phyloP scores from a whole-genome alignment of 2,329 filamentous ascomycete genomes.

The Cyclaneusma minus region DNA sequence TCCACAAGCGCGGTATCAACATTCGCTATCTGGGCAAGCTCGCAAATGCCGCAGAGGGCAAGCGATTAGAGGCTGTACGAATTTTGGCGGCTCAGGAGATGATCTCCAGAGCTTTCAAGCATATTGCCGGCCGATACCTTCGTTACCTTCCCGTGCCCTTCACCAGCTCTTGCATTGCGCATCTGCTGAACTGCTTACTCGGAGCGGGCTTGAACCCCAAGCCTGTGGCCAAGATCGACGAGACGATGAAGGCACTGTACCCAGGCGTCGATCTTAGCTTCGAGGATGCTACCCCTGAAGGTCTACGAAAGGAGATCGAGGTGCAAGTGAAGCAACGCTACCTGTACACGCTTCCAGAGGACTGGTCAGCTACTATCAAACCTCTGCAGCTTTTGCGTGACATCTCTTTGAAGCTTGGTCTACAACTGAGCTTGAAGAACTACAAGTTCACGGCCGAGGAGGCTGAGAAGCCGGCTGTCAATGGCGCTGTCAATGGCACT shows the following conservation, averaged over 20 bases:
- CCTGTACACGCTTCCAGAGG: conserved; percentile 53
- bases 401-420: conserved; percentile 71
- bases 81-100: conserved; percentile 79
- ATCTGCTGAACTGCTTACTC: conserved; percentile 86
- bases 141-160: conserved; percentile 67
- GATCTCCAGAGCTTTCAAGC: conserved; percentile 91
- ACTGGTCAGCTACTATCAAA: conserved; percentile 54
- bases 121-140: conserved; percentile 66
- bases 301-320: conserved; percentile 52
- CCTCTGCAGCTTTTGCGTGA: conserved; percentile 80
- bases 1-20: conserved; percentile 97
- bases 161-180: conserved; percentile 63
- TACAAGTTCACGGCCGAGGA: conserved; percentile 43
- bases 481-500: conserved; percentile 24
- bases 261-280: conserved; percentile 71
- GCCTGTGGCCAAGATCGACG: conserved; percentile 64
- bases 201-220: conserved; percentile 62
- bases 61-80: conserved; percentile 61
- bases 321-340: conserved; percentile 60
- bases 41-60: conserved; percentile 52
- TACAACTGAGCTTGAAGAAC: conserved; percentile 71
- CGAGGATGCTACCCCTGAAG: conserved; percentile 60
- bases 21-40: conserved; percentile 87
- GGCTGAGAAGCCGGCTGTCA: conserved; percentile 12
- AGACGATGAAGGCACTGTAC: conserved; percentile 60